Percentiles rank a stretch among this genome's conserved stretches.
Conservation (phyloP, 371 early-diverging fungal species). For the Rhizopus sp. region DNA sequence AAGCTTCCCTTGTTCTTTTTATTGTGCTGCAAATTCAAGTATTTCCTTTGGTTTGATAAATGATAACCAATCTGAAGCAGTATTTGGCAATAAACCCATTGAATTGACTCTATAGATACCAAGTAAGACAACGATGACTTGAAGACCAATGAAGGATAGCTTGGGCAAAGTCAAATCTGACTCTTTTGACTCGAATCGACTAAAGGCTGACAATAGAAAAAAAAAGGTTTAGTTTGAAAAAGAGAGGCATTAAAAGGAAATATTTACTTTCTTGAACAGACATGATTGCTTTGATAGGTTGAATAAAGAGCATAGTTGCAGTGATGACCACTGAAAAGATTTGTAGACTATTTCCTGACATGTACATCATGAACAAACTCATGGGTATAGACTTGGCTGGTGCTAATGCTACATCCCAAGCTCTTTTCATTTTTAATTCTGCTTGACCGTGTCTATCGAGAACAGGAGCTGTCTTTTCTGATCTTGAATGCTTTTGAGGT, state of each 20-base stretch:
- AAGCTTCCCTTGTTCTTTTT: neutral
- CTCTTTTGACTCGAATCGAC: constrained; percentile 61
- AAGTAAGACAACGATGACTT: constrained; percentile 76
- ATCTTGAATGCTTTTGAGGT: constrained; percentile 24
- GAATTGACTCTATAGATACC: constrained; percentile 89
- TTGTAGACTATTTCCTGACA: constrained; percentile 95
- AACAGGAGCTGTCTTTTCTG: constrained; percentile 3
- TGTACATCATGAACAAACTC: constrained; percentile 98
- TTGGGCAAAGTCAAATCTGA: constrained; percentile 73
- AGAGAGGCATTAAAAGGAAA: too few relatives aligned
- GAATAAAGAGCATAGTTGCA: constrained; percentile 87
- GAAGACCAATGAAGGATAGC: constrained; percentile 75
- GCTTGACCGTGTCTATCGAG: neutral
- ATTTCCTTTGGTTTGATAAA: constrained; percentile 80
- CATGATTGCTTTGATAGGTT: constrained; percentile 82
- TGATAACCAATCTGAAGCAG: constrained; percentile 93
- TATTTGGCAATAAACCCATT: constrained; percentile 96
- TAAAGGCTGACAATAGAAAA: constrained; percentile 57
- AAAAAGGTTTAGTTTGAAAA: neutral
- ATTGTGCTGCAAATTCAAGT: constrained; percentile 31
- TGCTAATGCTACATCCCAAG: constrained; percentile 93
- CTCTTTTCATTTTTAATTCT: constrained; percentile 64
- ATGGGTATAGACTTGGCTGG: constrained; percentile 94
- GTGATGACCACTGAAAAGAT: constrained; percentile 96
- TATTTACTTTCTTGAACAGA: constrained; percentile 65